phyloP scores from a whole-genome alignment of 805 yeast genomes.

The Schizosaccharomyces japonicus region DNA sequence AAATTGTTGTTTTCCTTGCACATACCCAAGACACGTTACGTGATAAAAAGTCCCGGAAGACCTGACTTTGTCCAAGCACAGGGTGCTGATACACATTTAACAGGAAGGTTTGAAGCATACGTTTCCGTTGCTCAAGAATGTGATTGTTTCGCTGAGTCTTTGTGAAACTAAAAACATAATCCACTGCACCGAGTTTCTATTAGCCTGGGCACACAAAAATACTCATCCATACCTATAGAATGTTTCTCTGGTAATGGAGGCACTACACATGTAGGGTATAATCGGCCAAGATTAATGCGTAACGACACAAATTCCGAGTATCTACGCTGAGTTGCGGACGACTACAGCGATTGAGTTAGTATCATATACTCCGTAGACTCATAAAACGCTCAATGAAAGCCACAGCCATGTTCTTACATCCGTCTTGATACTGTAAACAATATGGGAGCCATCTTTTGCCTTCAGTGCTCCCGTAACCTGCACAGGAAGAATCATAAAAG shows the following conservation, averaged over 20 bases:
- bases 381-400: too few relatives aligned
- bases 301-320: slow-evolving; percentile 82
- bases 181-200: too few relatives aligned
- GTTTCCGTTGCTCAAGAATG: slow-evolving; percentile 40
- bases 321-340: slow-evolving; percentile 43
- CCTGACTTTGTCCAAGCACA: slow-evolving; percentile 21
- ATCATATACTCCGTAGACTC: too few relatives aligned
- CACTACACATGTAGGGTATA: slow-evolving; percentile 58
- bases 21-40: slow-evolving; percentile 55
- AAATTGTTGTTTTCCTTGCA: background rate
- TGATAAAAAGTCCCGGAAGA: slow-evolving; percentile 57
- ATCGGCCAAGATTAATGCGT: slow-evolving; percentile 40
- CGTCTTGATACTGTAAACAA: background rate
- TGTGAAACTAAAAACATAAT: slow-evolving; percentile 23
- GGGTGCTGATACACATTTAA: slow-evolving; percentile 30
- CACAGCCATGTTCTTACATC: background rate
- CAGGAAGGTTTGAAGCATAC: slow-evolving; percentile 54
- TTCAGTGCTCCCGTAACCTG: background rate
- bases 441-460: background rate
- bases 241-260: slow-evolving; percentile 91
- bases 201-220: too few relatives aligned
- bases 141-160: slow-evolving; percentile 22
- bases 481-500: too few relatives aligned
- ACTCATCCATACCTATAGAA: slow-evolving; percentile 21
- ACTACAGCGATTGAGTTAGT: too few relatives aligned